phyloP scores from a whole-genome alignment of 352 stramenopile species.

The Pythium aristosporum region DNA sequence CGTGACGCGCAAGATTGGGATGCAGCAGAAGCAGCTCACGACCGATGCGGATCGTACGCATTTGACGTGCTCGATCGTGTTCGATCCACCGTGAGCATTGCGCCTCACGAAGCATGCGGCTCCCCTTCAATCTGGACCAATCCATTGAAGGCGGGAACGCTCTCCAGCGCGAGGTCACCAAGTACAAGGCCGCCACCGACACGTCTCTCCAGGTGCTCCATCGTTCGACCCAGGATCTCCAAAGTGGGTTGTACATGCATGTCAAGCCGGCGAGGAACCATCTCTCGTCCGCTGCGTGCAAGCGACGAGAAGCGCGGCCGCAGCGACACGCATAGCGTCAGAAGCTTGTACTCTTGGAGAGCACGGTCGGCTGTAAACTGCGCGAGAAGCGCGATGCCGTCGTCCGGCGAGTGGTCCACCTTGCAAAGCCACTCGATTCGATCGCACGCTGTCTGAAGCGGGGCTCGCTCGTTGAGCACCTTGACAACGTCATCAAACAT shows the following conservation, averaged over 20 bases:
- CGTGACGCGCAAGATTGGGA: slow-evolving; percentile 54
- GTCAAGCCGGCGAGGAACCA: slow-evolving; percentile 19
- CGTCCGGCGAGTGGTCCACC: too few relatives aligned
- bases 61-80: slow-evolving; percentile 72
- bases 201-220: slow-evolving; percentile 38
- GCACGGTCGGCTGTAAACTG: too few relatives aligned
- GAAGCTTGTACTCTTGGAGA: too few relatives aligned
- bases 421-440: too few relatives aligned
- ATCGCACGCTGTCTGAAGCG: too few relatives aligned
- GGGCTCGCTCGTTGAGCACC: too few relatives aligned
- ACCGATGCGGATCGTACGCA: slow-evolving; percentile 52
- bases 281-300: too few relatives aligned
- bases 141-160: slow-evolving; percentile 45
- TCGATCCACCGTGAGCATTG: slow-evolving; percentile 53
- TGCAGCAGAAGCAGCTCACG: slow-evolving; percentile 56
- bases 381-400: too few relatives aligned
- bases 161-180: slow-evolving; percentile 44
- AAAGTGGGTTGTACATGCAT: slow-evolving; percentile 49
- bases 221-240: slow-evolving; percentile 38
- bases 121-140: slow-evolving; percentile 67
- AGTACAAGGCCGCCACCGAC: slow-evolving; percentile 47
- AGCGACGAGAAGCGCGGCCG: not conserved
- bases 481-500: too few relatives aligned
- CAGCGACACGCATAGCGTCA: not conserved
- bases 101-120: slow-evolving; percentile 69